Evolutionary conservation across 2,329 filamentous ascomycete species (phyloP).

Genomic region (Pseudofabraea citricarpa): DNA sequence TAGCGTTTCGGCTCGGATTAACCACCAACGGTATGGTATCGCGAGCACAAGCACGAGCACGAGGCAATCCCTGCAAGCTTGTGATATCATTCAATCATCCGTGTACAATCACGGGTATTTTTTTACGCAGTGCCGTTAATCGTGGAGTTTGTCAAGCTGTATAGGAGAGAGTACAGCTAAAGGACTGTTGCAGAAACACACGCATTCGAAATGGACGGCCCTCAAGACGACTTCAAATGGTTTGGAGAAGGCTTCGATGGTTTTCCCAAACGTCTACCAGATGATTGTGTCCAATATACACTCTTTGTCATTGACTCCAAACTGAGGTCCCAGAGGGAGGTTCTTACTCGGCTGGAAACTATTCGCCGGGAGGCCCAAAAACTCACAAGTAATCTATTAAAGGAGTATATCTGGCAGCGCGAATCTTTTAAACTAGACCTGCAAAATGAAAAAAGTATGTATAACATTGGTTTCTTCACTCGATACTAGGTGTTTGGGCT

Average conservation of each 20-base stretch:
- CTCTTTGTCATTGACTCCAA: slow-evolving; percentile 64
- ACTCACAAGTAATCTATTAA: slow-evolving; percentile 60
- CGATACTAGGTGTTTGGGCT: background rate
- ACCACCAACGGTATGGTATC: too few relatives aligned
- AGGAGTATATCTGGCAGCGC: slow-evolving; percentile 92
- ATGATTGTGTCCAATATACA: slow-evolving; percentile 83
- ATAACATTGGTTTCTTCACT: slow-evolving; percentile 6
- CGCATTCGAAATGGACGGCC: slow-evolving; percentile 28
- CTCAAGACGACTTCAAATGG: slow-evolving; percentile 56
- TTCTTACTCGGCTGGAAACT: slow-evolving; percentile 62
- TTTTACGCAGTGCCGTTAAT: too few relatives aligned
- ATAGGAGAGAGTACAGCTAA: too few relatives aligned
- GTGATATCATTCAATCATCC: too few relatives aligned
- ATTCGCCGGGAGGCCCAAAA: slow-evolving; percentile 65
- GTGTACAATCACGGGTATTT: too few relatives aligned
- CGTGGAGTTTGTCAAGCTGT: too few relatives aligned
- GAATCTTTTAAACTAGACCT: slow-evolving; percentile 64
- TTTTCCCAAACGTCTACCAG: slow-evolving; percentile 63
- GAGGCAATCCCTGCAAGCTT: too few relatives aligned
- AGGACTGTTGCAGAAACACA: too few relatives aligned
- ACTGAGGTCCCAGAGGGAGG: slow-evolving; percentile 45
- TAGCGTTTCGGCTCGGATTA: too few relatives aligned
- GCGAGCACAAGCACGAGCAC: too few relatives aligned
- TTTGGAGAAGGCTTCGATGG: slow-evolving; percentile 56
- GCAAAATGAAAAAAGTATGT: slow-evolving; percentile 53